Evolutionary conservation across 2,329 filamentous ascomycete species (phyloP).

Genomic region (Zasmidium cellare): DNA sequence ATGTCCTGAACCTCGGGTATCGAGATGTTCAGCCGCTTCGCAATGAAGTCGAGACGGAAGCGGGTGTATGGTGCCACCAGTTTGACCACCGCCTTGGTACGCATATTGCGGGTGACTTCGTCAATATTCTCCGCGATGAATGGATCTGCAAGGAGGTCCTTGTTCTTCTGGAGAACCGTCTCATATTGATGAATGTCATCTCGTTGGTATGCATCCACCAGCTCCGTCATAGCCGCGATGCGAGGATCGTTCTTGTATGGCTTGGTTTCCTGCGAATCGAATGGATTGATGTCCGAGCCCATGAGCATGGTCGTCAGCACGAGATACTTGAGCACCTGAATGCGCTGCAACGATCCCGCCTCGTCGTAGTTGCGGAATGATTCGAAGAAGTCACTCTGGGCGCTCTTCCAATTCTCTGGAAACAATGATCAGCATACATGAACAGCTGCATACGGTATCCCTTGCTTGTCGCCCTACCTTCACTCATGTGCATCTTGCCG

Average conservation of each 20-base stretch:
- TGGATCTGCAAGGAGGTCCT: conserved; percentile 83
- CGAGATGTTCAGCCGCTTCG: conserved; percentile 81
- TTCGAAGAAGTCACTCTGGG: conserved; percentile 97
- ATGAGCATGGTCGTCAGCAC: conserved; percentile 97
- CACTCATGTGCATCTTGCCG: conserved; percentile 99
- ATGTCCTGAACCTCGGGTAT: conserved; percentile 90
- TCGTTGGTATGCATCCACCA: conserved; percentile 93
- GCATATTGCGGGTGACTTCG: conserved; percentile 97
- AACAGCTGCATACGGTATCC: conserved; percentile 13
- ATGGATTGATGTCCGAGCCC: conserved; percentile 97
- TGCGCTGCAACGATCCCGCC: conserved; percentile 90
- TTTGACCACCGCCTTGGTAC: conserved; percentile 91
- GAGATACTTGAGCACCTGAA: conserved; percentile 96
- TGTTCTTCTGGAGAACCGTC: conserved; percentile 80
- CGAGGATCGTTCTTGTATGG: conserved; percentile 95
- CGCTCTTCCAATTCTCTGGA: conserved; percentile 92
- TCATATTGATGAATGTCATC: conserved; percentile 94
- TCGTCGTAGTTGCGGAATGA: conserved; percentile 99
- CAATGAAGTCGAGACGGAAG: conserved; percentile 86
- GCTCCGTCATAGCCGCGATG: conserved; percentile 94
- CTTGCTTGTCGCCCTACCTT: conserved; percentile 51
- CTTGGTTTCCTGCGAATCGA: conserved; percentile 98
- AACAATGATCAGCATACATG: conserved; percentile 23
- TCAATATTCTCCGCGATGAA: conserved; percentile 99
- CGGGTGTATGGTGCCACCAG: conserved; percentile 92